Evolutionary conservation across 2,329 filamentous ascomycete genomes (phyloP), one percentile per base, ranked within the genome.

Genomic region (Ampelomyces quisqualis): DNA sequence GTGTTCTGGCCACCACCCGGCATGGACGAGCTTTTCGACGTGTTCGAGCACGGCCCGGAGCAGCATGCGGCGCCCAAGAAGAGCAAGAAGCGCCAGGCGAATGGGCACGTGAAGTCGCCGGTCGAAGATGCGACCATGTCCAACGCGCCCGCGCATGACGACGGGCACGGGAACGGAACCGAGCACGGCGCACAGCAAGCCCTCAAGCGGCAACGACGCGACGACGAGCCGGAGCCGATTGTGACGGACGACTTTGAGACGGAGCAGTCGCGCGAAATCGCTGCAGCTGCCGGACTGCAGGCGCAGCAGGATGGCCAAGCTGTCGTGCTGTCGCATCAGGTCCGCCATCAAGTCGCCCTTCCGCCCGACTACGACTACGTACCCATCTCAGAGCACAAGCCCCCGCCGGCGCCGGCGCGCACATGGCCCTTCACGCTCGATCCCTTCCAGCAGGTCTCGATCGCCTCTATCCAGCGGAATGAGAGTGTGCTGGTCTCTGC

Each of bases 401-500:
- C n/a, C 90, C 91, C 8, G 86, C 84, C 42, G 20, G 82, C 87
- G 50, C 93, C 93, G 1, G 93, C 93, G 14, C 81, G 88, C 50
- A 82, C 77, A 22, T 98, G 86, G 77, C 80, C 84, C 7, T 98
- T 98, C 74, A 88, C 88, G 42, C 83, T 98, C 45, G 93, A 98
- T 75, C 93, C 93, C 35, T 98, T 98, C 77, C 93, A 98, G 72
- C 88, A 91, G 62, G 80, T 97, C 35, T 90, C 93, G 0, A 90
- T 98, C 47, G 85, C 89, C 6, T 96, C 91, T 1, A 98, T 98
- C 50, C 87, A 98, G 73, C 81, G 93, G 51, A 90, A 91, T 40
- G 93, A 98, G 75, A 97, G 90, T 74, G 89, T 98, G 0, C 73
- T 98, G 34, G 93, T 98, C 2, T 97, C 94, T 11, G 93, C 93